These are phyloP conservation scores for Saccharomyces kudriavzevii DNA, from an alignment of 805 yeast species.

Conservation along the genomic window DNA sequence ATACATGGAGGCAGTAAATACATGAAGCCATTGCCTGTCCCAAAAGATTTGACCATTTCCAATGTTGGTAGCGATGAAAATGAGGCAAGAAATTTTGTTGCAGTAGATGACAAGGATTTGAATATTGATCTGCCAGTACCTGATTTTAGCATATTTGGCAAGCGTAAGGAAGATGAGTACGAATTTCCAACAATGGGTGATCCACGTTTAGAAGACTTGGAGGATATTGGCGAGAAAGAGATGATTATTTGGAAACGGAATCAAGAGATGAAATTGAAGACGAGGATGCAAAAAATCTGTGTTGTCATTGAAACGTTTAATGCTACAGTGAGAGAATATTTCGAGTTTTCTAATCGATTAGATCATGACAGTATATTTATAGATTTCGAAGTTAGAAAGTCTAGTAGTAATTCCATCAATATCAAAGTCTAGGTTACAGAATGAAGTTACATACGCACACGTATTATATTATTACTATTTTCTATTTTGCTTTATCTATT, in stretches of 20 bases:
- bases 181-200: background rate
- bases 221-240: background rate
- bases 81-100: background rate
- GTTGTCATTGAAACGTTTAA: conserved; percentile 18
- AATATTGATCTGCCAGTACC: background rate
- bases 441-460: conserved; percentile 1
- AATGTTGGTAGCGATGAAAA: background rate
- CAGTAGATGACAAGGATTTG: background rate
- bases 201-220: background rate
- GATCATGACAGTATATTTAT: conserved; percentile 14
- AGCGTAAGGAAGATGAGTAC: background rate
- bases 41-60: background rate
- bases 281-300: conserved; percentile 13
- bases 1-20: background rate
- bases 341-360: conserved; percentile 16
- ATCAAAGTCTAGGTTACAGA: background rate
- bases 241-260: background rate
- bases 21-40: background rate
- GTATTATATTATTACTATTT: background rate
- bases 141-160: background rate
- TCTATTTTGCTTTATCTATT: background rate
- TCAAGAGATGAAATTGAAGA: conserved; percentile 8
- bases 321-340: conserved; percentile 22
- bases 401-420: background rate
- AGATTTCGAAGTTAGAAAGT: conserved; percentile 18